Base-by-base conservation (phyloP, 2,329 filamentous ascomycete genomes). In the Balansia obtecta region DNA sequence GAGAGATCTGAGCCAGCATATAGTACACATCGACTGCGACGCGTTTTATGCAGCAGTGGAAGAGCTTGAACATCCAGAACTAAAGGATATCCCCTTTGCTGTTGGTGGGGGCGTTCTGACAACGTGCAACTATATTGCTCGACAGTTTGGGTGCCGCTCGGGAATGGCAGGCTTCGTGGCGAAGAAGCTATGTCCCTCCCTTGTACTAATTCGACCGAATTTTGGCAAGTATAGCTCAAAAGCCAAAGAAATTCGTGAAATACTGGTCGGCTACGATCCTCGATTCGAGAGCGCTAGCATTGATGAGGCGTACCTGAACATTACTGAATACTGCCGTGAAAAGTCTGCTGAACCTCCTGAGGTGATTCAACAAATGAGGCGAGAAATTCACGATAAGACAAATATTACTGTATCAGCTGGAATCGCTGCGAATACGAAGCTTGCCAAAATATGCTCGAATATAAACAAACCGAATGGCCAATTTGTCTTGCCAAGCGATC, bases 91-190 rank as follows among this genome's bases (percentile, higher is more conserved):
- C 0, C 93, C 93, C 0, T 96, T 98, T 69, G 89, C 91, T 0
- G 93, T 98, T 0, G 93, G 93, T 0, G 71, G 64, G 15, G 80
- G 80, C 2, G 80, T 84, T 2, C 64, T 83, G 27, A 81, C 79
- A 18, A 83, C 79, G 0, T 83, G 80, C 62, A 98, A 97, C 63
- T 98, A 98, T 63, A 76, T 86, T 58, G 93, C 93, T 1, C 79
- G 93, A 18, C 87, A 87, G 59, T 97, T 86, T 65, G 93, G 93
- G 15, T 93, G 88, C 58, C 81, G 93, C 34, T 94, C 87, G 57
- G 93, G 90, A 18, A 98, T 98, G 93, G 93, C 93, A 7, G 82
- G 86, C 4, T 97, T 97, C 61, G 90, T 97, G 32, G 93, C 93
- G 13, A 89, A 86, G 72, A 95, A 95, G 66, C 75, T 98, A 1